Evolutionary conservation across 2,329 filamentous ascomycete genomes (phyloP).

Genomic region (Cladosporium austrohemisphaericum): DNA sequence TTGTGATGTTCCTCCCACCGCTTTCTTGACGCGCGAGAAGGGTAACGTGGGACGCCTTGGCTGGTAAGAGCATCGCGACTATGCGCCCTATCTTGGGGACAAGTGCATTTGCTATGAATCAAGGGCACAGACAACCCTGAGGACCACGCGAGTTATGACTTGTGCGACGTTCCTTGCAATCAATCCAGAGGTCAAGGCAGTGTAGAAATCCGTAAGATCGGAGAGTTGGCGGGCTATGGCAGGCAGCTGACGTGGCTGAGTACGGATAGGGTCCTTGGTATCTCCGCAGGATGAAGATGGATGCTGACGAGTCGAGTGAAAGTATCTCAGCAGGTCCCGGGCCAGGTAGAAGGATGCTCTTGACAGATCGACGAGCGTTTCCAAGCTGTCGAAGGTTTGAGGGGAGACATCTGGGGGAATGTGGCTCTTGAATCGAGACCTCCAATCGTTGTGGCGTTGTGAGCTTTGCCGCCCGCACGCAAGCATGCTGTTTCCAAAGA

Average conservation of each 20-base stretch:
- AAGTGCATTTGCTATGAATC: not conserved
- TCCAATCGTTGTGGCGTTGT: too few relatives aligned
- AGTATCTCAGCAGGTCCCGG: not conserved
- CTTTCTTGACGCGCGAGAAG: conserved; percentile 3
- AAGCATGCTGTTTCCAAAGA: too few relatives aligned
- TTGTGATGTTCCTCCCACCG: conserved; percentile 5
- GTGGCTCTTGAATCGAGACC: too few relatives aligned
- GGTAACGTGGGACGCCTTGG: not conserved
- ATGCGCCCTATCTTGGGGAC: conserved; percentile 1
- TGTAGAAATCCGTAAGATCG: too few relatives aligned
- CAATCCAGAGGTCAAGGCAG: too few relatives aligned
- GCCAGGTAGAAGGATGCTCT: not conserved
- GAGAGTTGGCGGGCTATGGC: not conserved
- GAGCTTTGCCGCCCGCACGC: too few relatives aligned
- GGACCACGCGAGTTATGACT: too few relatives aligned
- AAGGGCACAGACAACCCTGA: not conserved
- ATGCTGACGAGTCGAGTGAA: not conserved
- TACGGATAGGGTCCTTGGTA: too few relatives aligned
- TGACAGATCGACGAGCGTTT: too few relatives aligned
- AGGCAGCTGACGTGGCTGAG: conserved; percentile 4
- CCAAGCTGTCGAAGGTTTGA: too few relatives aligned
- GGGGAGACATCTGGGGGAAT: too few relatives aligned
- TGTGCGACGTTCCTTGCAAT: too few relatives aligned
- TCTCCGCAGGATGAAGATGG: not conserved
- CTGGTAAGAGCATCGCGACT: conserved; percentile 7